Conservation (phyloP, 495 filamentous ascomycete species). For the Aspergillus sclerotiicarbonarius region DNA sequence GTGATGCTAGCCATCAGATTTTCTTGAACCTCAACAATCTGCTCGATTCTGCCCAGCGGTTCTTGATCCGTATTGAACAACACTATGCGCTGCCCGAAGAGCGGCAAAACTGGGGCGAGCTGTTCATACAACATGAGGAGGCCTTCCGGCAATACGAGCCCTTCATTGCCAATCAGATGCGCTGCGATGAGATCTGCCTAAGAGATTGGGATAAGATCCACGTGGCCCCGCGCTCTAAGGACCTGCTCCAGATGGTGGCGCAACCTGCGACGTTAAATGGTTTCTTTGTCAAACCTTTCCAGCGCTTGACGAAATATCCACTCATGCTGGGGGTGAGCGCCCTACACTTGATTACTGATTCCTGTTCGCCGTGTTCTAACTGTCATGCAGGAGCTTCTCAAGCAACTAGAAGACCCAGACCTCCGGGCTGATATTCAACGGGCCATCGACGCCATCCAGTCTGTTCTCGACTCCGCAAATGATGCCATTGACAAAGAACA, state of each 20-base stretch:
- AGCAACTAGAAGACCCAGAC: constrained; percentile 71
- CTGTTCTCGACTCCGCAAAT: constrained; percentile 78
- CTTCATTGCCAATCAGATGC: constrained; percentile 87
- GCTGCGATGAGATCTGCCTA: constrained; percentile 48
- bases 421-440: constrained; percentile 64
- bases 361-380: not conserved
- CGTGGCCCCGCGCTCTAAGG: constrained; percentile 50
- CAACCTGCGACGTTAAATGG: constrained; percentile 66
- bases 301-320: constrained; percentile 91
- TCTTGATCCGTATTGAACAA: constrained; percentile 92
- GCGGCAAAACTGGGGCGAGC: constrained; percentile 84
- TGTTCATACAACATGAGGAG: constrained; percentile 77
- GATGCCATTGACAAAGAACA: constrained; percentile 86
- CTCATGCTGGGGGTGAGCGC: constrained; percentile 74
- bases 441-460: constrained; percentile 73
- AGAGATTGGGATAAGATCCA: constrained; percentile 56
- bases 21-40: constrained; percentile 95
- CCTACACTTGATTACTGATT: not conserved
- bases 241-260: constrained; percentile 63
- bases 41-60: constrained; percentile 90
- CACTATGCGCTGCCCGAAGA: constrained; percentile 78
- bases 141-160: constrained; percentile 89
- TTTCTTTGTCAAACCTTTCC: constrained; percentile 95
- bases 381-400: constrained; percentile 68
- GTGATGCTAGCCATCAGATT: constrained; percentile 89